Percentiles rank a stretch among this genome's conserved stretches.
Evolutionary conservation across 176 grass and related monocot genomes (phyloP).

Genomic region (Musa troglodytarum): DNA sequence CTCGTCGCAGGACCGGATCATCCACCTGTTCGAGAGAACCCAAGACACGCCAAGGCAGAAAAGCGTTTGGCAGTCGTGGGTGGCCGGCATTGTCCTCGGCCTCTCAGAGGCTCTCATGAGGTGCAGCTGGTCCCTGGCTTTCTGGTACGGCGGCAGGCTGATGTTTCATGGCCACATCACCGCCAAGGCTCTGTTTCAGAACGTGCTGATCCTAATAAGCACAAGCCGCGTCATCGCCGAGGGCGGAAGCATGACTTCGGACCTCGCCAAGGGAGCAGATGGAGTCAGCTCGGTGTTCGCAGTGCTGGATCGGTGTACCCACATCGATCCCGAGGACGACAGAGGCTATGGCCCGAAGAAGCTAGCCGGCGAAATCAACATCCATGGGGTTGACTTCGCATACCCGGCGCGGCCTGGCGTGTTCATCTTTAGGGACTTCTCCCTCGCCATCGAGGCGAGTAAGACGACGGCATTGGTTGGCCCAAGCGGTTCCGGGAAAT

Average conservation of each 20-base stretch:
- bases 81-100: background rate
- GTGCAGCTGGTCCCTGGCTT: background rate
- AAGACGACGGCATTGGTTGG: background rate
- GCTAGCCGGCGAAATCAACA: background rate
- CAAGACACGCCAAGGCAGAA: background rate
- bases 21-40: background rate
- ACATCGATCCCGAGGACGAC: background rate
- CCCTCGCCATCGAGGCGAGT: background rate
- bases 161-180: background rate
- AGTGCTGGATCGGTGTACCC: background rate
- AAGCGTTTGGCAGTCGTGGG: background rate
- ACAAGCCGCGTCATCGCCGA: background rate
- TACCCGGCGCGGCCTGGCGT: background rate
- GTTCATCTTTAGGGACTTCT: background rate
- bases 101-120: background rate
- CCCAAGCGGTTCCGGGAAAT: conserved; percentile 4
- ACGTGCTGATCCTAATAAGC: background rate
- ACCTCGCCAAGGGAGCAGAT: background rate
- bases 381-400: background rate
- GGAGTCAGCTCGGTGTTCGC: background rate
- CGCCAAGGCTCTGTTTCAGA: background rate
- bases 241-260: background rate
- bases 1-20: background rate
- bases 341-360: background rate
- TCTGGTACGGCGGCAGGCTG: background rate